Base-by-base conservation (phyloP, 2,329 filamentous ascomycete genomes). In the Cladophialophora chaetospira region DNA sequence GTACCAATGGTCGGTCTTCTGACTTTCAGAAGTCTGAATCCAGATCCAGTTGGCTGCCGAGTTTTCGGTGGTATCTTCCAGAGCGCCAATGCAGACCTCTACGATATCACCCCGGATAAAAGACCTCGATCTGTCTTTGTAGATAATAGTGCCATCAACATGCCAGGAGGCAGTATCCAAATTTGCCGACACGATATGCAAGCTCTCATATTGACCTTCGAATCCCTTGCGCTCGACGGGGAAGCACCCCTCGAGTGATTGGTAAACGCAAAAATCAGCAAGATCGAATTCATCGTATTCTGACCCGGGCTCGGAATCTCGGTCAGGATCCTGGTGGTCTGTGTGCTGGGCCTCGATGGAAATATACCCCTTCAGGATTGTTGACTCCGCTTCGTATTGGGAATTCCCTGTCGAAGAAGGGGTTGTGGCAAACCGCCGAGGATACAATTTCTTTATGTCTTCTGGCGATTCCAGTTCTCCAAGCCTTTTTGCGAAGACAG, bases 11-110 rank as follows among this genome's bases (percentile, higher is more conserved):
- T 68, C 59, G 13, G 66, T 67, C 2, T 61, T 67, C 0, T 66
- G 65, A 0, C 66, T 48, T 1, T 65, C 70, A 0, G 72, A 8
- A 1, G 61, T 65, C 33, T 83, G 79, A 2, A 93, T 78, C 80
- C 86, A 92, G 1, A 91, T 77, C 13, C 80, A 72, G 6, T 75
- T 75, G 2, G 70, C 74, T 2, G 85, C 77, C 0, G 66, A 67
- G 0, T 80, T 77, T 19, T 77, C 69, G 5, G 75, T 65, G 0
- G 75, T 67, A 1, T 78, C 68, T 0, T 82, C 83, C 66, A 91
- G 91, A 25, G 85, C 84, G 1, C 84, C 87, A 9, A 94, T 79
- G 0, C 87, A 85, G 1, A 88, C 71, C 1, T 79, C 73, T 0
- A 71, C 66, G 44, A 93, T 88, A 0, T 77, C 73, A 0, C 89